A percentile compares a stretch with the other conserved stretches of the same genome.
Evolutionary conservation across 1,284 basidiomycete genomes (phyloP).

Genomic region (Ganoderma lingzhi): DNA sequence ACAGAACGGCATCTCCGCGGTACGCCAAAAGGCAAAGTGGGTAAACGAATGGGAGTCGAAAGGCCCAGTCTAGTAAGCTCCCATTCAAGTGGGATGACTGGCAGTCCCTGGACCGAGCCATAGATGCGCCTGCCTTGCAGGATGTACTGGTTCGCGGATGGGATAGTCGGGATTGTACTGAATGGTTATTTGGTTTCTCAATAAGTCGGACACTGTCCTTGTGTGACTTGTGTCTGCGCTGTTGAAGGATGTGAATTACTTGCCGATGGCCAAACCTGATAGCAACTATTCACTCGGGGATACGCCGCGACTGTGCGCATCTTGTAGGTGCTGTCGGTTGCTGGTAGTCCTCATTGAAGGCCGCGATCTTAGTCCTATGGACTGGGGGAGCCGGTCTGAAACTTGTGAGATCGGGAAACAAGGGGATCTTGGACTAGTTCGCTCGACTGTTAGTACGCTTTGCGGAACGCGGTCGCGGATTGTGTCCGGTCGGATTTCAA

Average conservation of each 20-base stretch:
- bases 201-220: slow-evolving; percentile 29
- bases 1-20: slow-evolving; percentile 4
- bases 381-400: slow-evolving; percentile 47
- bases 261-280: slow-evolving; percentile 50
- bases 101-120: slow-evolving; percentile 35
- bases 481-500: slow-evolving; percentile 27
- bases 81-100: slow-evolving; percentile 25
- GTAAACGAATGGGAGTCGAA: slow-evolving; percentile 13
- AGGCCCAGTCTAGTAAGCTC: slow-evolving; percentile 22
- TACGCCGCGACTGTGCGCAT: slow-evolving; percentile 37
- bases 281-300: slow-evolving; percentile 47
- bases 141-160: slow-evolving; percentile 35
- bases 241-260: slow-evolving; percentile 49
- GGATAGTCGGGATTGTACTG: slow-evolving; percentile 20
- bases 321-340: slow-evolving; percentile 37
- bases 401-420: slow-evolving; percentile 52
- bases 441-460: slow-evolving; percentile 25
- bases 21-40: slow-evolving; percentile 8
- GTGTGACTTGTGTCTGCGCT: slow-evolving; percentile 31
- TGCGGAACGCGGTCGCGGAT: slow-evolving; percentile 27
- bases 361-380: slow-evolving; percentile 44
- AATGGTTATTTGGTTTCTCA: slow-evolving; percentile 16
- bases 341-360: slow-evolving; percentile 48
- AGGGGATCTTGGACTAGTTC: slow-evolving; percentile 43
- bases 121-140: slow-evolving; percentile 35